Percentiles rank a stretch among this genome's conserved stretches.
Evolutionary conservation across 148 eudicot genomes (phyloP).

Genomic region (Diospyros kaki): DNA sequence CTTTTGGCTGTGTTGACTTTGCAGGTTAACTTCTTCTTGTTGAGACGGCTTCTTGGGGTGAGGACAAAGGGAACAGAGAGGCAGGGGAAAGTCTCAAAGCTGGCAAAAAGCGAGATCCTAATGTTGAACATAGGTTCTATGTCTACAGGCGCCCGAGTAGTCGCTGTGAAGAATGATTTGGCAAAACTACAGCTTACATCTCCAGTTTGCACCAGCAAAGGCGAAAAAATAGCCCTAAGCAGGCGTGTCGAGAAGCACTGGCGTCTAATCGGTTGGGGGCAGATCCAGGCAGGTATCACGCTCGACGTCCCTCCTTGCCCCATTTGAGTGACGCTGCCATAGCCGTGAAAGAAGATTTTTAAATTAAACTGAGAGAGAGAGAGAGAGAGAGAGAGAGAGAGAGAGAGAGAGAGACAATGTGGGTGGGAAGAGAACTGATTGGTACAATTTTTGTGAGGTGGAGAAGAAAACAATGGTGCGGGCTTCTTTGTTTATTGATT

Average conservation of each 20-base stretch:
- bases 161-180: slow-evolving; percentile 82
- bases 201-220: slow-evolving; percentile 91
- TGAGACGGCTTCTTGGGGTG: slow-evolving; percentile 84
- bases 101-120: slow-evolving; percentile 75
- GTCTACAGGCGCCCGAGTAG: slow-evolving; percentile 91
- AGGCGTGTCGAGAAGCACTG: slow-evolving; percentile 95
- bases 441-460: slow-evolving; percentile 58
- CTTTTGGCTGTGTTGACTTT: neutral
- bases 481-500: neutral
- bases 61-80: slow-evolving; percentile 89
- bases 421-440: slow-evolving; percentile 40
- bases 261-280: slow-evolving; percentile 99
- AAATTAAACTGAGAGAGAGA: slow-evolving; percentile 1
- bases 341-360: neutral
- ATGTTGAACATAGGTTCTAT: slow-evolving; percentile 98
- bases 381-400: neutral
- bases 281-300: slow-evolving; percentile 82
- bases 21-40: slow-evolving; percentile 93
- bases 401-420: slow-evolving; percentile 36
- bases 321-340: slow-evolving; percentile 38
- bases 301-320: slow-evolving; percentile 89
- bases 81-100: slow-evolving; percentile 86
- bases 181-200: slow-evolving; percentile 89
- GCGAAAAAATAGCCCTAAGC: slow-evolving; percentile 92
- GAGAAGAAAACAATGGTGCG: slow-evolving; percentile 41